Base-by-base conservation (phyloP, 2,329 filamentous ascomycete species). In the Fusarium palustre region DNA sequence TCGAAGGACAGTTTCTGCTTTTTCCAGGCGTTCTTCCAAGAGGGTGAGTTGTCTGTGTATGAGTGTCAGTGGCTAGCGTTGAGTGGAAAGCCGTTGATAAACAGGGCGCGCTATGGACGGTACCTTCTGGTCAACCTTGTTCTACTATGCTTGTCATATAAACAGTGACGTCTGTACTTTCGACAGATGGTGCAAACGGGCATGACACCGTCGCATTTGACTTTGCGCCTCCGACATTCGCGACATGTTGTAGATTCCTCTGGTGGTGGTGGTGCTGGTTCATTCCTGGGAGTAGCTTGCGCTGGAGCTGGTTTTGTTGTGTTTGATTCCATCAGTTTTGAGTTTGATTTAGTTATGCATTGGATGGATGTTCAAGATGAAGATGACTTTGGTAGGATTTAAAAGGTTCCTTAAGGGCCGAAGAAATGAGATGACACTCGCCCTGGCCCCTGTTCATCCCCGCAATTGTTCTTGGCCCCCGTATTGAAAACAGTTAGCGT, bases 11-110 rank as follows among this genome's bases (percentile, higher is more conserved):
- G 68, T 70, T 28, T 71, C 68, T 7, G 68, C 68, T 34, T 66
- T 71, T 47, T 71, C 68, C 3, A 71, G 60, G 2, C 68, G 64
- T 38, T 71, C 68, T 50, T 71, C 68, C 2, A 71, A 25, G 13
- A 71, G 66, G 5, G 68, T 71, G 18, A 71, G 56, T 36, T 70
- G 68, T 42, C 68, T 71, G 36, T 7, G 15, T 13, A 24, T 31
- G 8, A 39, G 12, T 34, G 54, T 68, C 50, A 65, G 64, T 50
- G n/a, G 33, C 36, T 34, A 22, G 24, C 18, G 28, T 16, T n/a
- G 12, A 12, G 30, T 52, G 12, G 9, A 20, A 25, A 33, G 28
- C 15, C 6, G 5, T 2, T 49, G 22, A 20, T 20, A 7, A 22
- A 20, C 7, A 22, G 18, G 39, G 28, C 15, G 24, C 18, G 24